These are phyloP conservation scores for peach (Prunus persica) DNA, from an alignment of 306 rosid species.

Conservation along the genomic window DNA sequence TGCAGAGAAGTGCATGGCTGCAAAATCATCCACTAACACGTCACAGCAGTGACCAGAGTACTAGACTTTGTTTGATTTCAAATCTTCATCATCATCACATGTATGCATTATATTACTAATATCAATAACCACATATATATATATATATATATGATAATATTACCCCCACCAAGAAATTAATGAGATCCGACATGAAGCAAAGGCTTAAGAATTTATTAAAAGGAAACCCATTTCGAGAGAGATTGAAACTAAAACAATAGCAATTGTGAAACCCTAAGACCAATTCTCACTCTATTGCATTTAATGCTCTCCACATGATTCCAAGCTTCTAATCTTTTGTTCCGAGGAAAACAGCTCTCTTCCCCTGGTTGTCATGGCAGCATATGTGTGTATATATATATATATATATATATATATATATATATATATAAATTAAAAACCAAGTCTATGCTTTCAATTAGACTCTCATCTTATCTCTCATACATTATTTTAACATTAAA, in stretches of 20 bases:
- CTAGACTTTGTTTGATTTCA: background rate
- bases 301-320: slow-evolving; percentile 73
- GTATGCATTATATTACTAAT: slow-evolving; percentile 8
- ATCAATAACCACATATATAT: background rate
- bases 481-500: slow-evolving; percentile 4
- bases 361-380: slow-evolving; percentile 33
- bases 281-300: slow-evolving; percentile 44
- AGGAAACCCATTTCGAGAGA: slow-evolving; percentile 37
- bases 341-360: slow-evolving; percentile 47
- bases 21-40: slow-evolving; percentile 5
- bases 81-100: background rate
- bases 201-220: slow-evolving; percentile 41
- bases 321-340: slow-evolving; percentile 52
- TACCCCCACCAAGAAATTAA: slow-evolving; percentile 25
- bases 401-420: slow-evolving; percentile 16
- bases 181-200: slow-evolving; percentile 54
- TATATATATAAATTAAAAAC: slow-evolving; percentile 23
- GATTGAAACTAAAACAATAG: slow-evolving; percentile 35
- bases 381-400: too few relatives aligned
- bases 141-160: slow-evolving; percentile 9
- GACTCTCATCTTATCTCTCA: background rate
- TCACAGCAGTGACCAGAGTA: background rate
- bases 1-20: slow-evolving; percentile 10
- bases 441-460: slow-evolving; percentile 28
- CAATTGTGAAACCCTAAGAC: slow-evolving; percentile 50